Evolutionary conservation across 441 rosid genomes (phyloP), one percentile per base, ranked within the genome.

Genomic region (Jatropha multifida): DNA sequence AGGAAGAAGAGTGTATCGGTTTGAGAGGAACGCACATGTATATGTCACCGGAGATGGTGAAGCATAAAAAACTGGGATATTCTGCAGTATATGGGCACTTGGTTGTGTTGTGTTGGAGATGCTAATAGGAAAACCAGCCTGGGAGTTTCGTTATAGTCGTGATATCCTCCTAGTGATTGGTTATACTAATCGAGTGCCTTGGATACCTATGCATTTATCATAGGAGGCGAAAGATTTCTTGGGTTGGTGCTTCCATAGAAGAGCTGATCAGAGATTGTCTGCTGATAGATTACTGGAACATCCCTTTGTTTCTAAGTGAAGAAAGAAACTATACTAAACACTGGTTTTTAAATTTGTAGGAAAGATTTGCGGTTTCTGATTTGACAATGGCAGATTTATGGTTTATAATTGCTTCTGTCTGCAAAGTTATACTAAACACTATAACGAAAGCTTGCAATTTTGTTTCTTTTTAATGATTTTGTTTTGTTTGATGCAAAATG

Each of bases 61-160:
- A n/a, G 8, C n/a, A 54, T 2, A 56, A 20, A n/a, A 18, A 56
- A 7, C 11, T 56, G 6, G 27, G 18, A 27, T 7, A n/a, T 8
- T n/a, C 27, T 8, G 27, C 23, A 5, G 61, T 20, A 56, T 56
- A 18, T 56, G 61, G 61, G 61, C 61, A 1, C n/a, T 56, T 56
- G 61, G 61, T 1, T 56, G 61, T 56, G 61, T 56, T 1, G 61
- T n/a, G n/a, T n/a, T 56, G 27, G 61, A 56, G 61, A 56, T 56
- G 61, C 23, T 56, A 9, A 56, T 4, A 32, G 75, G 79, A 58
- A 70, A 54, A n/a, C 66, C 74, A 58, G 44, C 32, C 2, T 59
- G 66, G 55, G 37, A 58, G 1, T 71, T 56, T 58, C 8, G 13
- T 4, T 65, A 58, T 3, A n/a, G 2, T 15, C 26, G 40, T 3